Evolutionary conservation across 805 yeast genomes (phyloP).

Genomic region (Peterozyma xylosa): DNA sequence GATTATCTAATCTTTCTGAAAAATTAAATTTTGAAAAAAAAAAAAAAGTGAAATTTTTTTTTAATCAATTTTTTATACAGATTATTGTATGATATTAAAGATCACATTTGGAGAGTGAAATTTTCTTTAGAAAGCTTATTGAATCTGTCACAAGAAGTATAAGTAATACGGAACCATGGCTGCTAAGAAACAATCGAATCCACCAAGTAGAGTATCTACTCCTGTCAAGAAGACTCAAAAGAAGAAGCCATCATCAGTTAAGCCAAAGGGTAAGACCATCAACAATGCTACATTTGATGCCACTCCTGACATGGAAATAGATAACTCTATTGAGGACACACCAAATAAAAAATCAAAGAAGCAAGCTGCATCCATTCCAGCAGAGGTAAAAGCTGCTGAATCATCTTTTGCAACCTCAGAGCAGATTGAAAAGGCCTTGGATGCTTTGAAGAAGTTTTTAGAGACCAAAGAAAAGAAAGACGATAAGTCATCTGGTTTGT

Average conservation of each 20-base stretch:
- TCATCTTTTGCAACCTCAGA: too few relatives aligned
- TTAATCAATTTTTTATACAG: too few relatives aligned
- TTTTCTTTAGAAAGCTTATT: too few relatives aligned
- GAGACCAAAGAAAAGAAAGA: conserved; percentile 23
- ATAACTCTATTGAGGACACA: conserved; percentile 5
- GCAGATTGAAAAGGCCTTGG: conserved; percentile 40
- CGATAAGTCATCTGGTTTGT: conserved; percentile 37
- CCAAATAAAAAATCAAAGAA: background rate
- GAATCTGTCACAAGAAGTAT: conserved; percentile 9
- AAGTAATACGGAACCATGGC: conserved; percentile 9
- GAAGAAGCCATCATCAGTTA: background rate
- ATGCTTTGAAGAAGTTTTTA: conserved; percentile 59
- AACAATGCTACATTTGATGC: background rate
- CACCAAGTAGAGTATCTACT: background rate
- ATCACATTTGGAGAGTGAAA: too few relatives aligned
- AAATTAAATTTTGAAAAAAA: too few relatives aligned
- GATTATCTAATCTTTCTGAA: too few relatives aligned
- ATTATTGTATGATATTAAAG: too few relatives aligned
- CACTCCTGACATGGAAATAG: conserved; percentile 4
- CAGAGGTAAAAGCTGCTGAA: too few relatives aligned
- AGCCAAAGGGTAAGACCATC: conserved; percentile 9
- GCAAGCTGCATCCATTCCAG: background rate
- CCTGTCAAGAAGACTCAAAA: conserved; percentile 1
- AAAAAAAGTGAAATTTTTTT: too few relatives aligned
- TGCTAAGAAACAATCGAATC: background rate